phyloP scores from a whole-genome alignment of 495 filamentous ascomycete genomes.

The Penicillium riverlandense region DNA sequence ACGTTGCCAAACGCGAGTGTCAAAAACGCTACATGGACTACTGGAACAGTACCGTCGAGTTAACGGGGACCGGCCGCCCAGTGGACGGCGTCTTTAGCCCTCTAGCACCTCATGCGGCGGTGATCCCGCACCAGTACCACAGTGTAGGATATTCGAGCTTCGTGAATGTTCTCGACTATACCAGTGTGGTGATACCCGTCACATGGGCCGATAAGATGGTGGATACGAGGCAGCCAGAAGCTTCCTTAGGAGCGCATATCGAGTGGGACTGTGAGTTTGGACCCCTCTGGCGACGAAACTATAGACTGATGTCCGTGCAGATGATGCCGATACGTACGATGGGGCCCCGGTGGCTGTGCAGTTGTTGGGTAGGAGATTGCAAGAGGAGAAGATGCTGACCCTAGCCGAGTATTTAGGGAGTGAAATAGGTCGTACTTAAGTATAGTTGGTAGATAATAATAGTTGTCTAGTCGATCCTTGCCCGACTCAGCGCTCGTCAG shows the following conservation, averaged over 20 bases:
- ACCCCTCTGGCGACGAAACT: neutral
- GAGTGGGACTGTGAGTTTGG: conserved; percentile 47
- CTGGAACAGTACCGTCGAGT: conserved; percentile 53
- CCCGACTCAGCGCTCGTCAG: no score
- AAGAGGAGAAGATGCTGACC: conserved; percentile 48
- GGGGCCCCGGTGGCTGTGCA: conserved; percentile 50
- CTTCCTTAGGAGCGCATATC: conserved; percentile 30
- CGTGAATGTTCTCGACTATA: conserved; percentile 54
- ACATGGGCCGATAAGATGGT: conserved; percentile 46
- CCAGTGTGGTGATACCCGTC: conserved; percentile 49
- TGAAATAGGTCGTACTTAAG: no score
- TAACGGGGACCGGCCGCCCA: conserved; percentile 50
- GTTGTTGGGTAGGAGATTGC: conserved; percentile 36
- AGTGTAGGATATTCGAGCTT: conserved; percentile 46
- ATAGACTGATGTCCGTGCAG: conserved; percentile 15
- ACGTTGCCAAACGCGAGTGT: conserved; percentile 50
- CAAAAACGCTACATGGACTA: conserved; percentile 63
- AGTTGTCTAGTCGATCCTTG: no score
- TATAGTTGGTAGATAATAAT: no score
- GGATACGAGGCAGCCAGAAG: conserved; percentile 34
- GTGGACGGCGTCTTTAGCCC: conserved; percentile 48
- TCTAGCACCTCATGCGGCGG: conserved; percentile 38
- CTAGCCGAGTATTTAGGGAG: conserved; percentile 30
- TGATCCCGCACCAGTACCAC: conserved; percentile 37
- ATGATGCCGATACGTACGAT: conserved; percentile 46